These are phyloP conservation scores for Dictyostelium capitatum DNA, from an alignment of 78 protist genomes.

Conservation along the genomic window DNA sequence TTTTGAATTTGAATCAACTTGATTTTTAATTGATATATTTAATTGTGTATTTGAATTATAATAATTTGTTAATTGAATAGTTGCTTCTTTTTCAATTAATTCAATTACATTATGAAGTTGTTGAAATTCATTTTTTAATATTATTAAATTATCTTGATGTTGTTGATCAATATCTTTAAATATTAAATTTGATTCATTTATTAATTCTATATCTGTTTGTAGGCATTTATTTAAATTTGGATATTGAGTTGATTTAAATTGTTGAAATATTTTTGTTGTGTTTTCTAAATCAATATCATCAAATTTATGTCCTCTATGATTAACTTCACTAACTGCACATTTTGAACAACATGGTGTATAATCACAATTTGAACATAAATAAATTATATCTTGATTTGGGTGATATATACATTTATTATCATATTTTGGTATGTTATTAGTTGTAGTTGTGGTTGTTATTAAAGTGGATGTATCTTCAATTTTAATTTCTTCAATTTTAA, in stretches of 20 bases:
- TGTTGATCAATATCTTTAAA: not conserved
- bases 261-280: not conserved
- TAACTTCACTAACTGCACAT: not conserved
- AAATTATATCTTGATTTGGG: not conserved
- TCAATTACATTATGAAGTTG: not conserved
- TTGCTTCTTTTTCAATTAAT: not conserved
- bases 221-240: constrained; percentile 6
- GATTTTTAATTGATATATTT: not conserved
- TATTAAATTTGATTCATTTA: not conserved
- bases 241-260: not conserved
- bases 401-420: constrained; percentile 15
- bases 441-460: not conserved
- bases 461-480: too few relatives aligned
- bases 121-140: not conserved
- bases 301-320: constrained; percentile 1
- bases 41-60: not conserved
- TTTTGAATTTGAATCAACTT: not conserved
- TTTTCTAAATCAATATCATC: not conserved
- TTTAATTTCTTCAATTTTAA: too few relatives aligned
- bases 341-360: not conserved
- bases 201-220: constrained; percentile 1
- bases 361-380: constrained; percentile 7
- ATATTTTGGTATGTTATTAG: not conserved
- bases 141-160: not conserved
- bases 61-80: not conserved